Evolutionary conservation across 169 alveolate genomes (phyloP), one percentile per base, ranked within the genome.

Genomic region (Cryptosporidium viatorum): DNA sequence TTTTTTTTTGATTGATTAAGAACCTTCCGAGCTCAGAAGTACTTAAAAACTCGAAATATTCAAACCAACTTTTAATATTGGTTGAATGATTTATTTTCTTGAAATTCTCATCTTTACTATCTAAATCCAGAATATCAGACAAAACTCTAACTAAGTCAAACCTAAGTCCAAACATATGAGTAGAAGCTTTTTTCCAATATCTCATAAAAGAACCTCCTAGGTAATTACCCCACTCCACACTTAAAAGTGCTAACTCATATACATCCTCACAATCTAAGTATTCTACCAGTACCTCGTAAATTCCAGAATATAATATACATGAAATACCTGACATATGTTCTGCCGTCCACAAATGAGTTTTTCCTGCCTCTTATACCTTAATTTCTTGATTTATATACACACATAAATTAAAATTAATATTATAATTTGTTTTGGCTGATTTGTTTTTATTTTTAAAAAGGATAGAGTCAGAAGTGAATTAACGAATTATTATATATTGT

Each of bases 151-250:
- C 37, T 14, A 74, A 60, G 31, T 74, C 86, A 35, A 55, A 52
- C 26, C 86, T 74, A 9, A 74, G 26, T 18, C 86, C 86, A 74
- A 74, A 74, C 23, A 6, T 59, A 21, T 58, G 12, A 55, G 58
- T 39, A 2, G 86, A 52, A 51, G 71, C 86, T 58, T 41, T 74
- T 52, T 60, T 37, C 86, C 86, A 74, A 37, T 58, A 74, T 74
- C 39, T 74, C 10, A 48, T 68, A 74, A 58, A 58, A 31, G 71
- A 35, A 33, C 65, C 68, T 12, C 86, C 86, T 43, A 74, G 18
- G 21, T 48, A 59, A 21, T 37, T 26, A 23, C 43, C 41, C 86
- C 86, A 74, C 60, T 55, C 86, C 23, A 51, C 39, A 74, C 45
- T 74, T 74, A 74, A 0, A 16, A 39, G 58, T 16, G 86, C 45